Conservation (phyloP, 345 rosid genomes). For the Clausena lansium region DNA sequence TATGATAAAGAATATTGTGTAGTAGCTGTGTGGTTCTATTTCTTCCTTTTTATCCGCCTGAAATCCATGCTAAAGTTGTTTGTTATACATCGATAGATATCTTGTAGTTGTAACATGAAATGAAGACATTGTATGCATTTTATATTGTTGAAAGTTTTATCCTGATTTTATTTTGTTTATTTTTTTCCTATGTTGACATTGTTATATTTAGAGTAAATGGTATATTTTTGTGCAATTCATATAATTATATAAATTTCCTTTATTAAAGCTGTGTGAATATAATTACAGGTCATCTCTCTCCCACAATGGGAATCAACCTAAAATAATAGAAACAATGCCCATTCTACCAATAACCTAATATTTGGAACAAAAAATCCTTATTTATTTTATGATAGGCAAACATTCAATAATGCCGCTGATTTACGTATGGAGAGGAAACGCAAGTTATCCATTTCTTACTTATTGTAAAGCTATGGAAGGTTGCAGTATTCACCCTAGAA, state of each 20-base stretch:
- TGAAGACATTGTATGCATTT: background rate
- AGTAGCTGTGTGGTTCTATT: background rate
- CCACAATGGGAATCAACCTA: conserved; percentile 43
- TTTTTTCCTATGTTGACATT: conserved; percentile 9
- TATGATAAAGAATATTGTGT: background rate
- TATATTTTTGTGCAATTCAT: background rate
- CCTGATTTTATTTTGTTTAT: background rate
- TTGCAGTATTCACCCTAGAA: background rate
- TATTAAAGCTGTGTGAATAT: conserved; percentile 3
- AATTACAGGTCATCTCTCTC: conserved; percentile 43
- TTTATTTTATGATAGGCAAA: conserved; percentile 37
- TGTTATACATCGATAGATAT: background rate
- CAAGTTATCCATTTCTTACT: conserved; percentile 37
- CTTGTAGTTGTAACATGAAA: background rate
- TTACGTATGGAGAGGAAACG: conserved; percentile 48
- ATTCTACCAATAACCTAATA: conserved; percentile 28
- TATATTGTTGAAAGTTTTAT: background rate
- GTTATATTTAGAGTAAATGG: background rate
- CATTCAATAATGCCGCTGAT: conserved; percentile 35
- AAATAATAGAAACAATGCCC: conserved; percentile 38
- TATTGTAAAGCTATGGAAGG: background rate
- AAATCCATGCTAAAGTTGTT: background rate
- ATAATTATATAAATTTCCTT: background rate
- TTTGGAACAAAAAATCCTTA: conserved; percentile 40
- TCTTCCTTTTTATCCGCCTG: background rate